Evolutionary conservation across 176 grass and related monocot species (phyloP).

Genomic region (Musa schizocarpa): DNA sequence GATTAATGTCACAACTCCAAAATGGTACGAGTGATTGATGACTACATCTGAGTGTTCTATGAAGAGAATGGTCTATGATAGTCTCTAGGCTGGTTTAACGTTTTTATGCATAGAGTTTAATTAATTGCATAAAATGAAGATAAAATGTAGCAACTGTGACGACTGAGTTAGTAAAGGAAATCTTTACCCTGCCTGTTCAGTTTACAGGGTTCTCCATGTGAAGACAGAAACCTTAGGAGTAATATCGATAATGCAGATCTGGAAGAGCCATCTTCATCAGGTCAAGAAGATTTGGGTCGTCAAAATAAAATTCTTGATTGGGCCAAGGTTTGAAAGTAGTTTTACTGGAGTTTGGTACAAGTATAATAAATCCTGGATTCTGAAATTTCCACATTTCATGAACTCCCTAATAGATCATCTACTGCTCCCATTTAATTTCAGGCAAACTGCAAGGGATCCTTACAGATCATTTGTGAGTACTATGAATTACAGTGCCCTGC

Average conservation of each 20-base stretch:
- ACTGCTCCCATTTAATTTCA: conserved; percentile 23
- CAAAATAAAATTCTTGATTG: conserved; percentile 70
- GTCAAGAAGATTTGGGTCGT: conserved; percentile 55
- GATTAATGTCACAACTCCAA: neutral
- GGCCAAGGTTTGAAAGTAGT: conserved; percentile 61
- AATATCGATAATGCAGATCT: conserved; percentile 41
- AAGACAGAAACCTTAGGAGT: conserved; percentile 50
- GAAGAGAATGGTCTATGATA: too few relatives aligned
- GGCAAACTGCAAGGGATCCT: conserved; percentile 78
- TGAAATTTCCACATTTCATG: neutral
- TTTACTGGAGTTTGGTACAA: neutral
- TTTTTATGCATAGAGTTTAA: neutral
- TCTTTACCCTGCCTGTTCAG: conserved; percentile 30
- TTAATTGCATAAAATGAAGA: neutral
- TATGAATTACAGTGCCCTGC: conserved; percentile 66
- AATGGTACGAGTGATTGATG: neutral
- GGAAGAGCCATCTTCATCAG: conserved; percentile 86
- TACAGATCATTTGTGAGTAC: conserved; percentile 84
- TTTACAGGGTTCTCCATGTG: conserved; percentile 53
- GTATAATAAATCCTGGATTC: neutral
- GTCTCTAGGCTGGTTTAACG: too few relatives aligned
- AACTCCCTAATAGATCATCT: neutral
- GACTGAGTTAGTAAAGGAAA: neutral
- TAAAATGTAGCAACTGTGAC: neutral
- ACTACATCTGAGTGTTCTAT: neutral